Evolutionary conservation across 169 alveolate genomes (phyloP), one percentile per base, ranked within the genome.

Genomic region (Theileria equi): DNA sequence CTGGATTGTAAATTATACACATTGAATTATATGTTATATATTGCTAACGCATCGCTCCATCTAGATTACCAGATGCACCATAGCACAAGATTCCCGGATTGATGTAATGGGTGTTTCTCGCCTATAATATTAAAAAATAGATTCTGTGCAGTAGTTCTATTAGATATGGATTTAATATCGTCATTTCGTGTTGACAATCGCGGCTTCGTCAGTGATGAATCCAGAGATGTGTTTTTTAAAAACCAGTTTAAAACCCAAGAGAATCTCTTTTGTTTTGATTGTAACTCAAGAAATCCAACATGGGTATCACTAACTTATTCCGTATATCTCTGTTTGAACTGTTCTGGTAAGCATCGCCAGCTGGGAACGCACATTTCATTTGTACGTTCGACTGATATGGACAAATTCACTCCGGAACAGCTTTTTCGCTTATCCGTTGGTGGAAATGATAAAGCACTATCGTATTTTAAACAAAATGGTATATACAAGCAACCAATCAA

Each of bases 271-370:
- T 95, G 98, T 63, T 93, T 94, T 71, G 98, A 95, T 78, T 95
- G 98, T 82, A 96, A 92, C 41, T 79, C 95, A n/a, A 77, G 93
- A 26, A 96, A 96, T 52, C 99, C 99, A 3, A 94, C 94, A 60
- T 97, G 99, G 99, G 89, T 95, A 23, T 92, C 98, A 47, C 81
- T 97, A 17, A 90, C 97, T 34, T 95, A 89, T 84, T 97, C 96
- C 40, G 91, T 95, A 38, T 95, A 93, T 88, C 85, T 97, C 67
- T 97, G 99, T 81, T 91, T 94, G 44, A 92, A 93, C 88, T 97
- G 99, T 69, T 94, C 99, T 3, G 95, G 98, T 6, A 68, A 89
- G 31, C 99, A 96, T 78, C 88, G 99, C 47, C 90, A 94, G 64
- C 82, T 95, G 72, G 99, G 99, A 19, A 95, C 96, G 1, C 98